phyloP scores from a whole-genome alignment of 768 basidiomycete species.

The Naganishia onofrii region DNA sequence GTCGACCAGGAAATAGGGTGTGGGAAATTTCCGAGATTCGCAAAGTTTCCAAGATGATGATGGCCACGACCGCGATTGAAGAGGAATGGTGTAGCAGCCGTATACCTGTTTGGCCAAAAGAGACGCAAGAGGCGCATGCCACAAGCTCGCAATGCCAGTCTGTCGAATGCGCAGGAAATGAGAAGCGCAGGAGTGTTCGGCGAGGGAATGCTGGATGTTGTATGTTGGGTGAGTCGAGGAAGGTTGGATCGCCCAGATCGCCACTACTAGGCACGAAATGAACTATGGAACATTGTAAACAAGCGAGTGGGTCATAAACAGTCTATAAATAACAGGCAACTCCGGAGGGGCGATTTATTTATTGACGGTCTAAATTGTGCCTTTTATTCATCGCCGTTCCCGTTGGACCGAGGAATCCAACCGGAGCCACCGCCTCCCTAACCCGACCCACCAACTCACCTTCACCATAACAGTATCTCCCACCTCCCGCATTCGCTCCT shows the following conservation, averaged over 20 bases:
- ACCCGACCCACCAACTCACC: not conserved
- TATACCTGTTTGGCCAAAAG: not conserved
- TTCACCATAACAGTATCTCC: not conserved
- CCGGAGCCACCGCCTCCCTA: not conserved
- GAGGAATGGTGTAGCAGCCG: not conserved
- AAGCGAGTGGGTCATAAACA: not conserved
- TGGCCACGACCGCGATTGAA: not conserved
- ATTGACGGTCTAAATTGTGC: not conserved
- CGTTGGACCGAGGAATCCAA: not conserved
- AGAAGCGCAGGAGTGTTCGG: too few relatives aligned
- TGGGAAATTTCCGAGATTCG: too few relatives aligned
- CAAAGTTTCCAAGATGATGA: too few relatives aligned
- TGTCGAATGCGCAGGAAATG: not conserved
- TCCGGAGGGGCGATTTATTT: too few relatives aligned
- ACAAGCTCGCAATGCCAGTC: not conserved
- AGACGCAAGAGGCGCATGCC: slow-evolving; percentile 2
- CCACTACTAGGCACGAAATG: too few relatives aligned
- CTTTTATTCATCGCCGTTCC: not conserved
- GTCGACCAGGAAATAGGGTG: not conserved
- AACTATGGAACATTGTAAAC: slow-evolving; percentile 4
- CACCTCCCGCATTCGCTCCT: not conserved
- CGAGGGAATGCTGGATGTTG: not conserved
- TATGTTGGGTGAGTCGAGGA: not conserved
- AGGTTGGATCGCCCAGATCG: not conserved
- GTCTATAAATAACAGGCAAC: not conserved